Evolutionary conservation across 495 filamentous ascomycete genomes (phyloP).

Genomic region (Durotheca rogersii): DNA sequence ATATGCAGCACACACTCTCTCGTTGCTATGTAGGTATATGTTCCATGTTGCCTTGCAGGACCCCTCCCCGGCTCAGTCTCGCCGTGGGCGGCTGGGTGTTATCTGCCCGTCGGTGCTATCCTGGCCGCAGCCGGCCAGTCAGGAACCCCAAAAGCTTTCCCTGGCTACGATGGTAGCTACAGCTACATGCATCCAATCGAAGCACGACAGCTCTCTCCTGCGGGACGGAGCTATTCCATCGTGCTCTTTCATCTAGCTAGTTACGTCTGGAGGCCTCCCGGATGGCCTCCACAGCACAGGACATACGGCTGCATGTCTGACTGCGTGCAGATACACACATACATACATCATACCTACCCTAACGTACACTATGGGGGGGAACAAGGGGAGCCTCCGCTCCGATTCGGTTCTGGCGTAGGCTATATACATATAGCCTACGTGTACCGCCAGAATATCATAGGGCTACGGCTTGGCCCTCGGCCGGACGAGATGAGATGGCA

Average conservation of each 20-base stretch:
- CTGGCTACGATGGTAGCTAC: constrained; percentile 24
- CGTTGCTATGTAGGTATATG: too few relatives aligned
- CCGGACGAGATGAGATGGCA: constrained; percentile 25
- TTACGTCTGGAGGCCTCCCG: constrained; percentile 24
- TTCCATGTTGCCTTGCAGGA: neutral
- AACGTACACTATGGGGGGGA: too few relatives aligned
- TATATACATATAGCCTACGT: too few relatives aligned
- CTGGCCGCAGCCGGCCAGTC: constrained; percentile 22
- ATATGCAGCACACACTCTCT: too few relatives aligned
- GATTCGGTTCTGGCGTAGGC: constrained; percentile 12
- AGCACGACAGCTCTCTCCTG: constrained; percentile 25
- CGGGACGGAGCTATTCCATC: constrained; percentile 18
- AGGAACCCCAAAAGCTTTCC: constrained; percentile 16
- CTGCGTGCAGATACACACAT: constrained; percentile 1
- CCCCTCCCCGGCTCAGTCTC: too few relatives aligned
- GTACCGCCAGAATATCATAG: constrained; percentile 16
- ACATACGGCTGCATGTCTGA: neutral
- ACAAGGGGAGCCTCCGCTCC: constrained; percentile 6
- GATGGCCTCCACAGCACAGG: constrained; percentile 8
- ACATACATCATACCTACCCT: too few relatives aligned
- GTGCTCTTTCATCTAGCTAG: constrained; percentile 13
- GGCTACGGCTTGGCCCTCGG: constrained; percentile 26
- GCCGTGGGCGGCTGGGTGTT: too few relatives aligned
- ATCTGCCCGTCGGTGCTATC: constrained; percentile 1
- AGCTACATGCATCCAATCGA: constrained; percentile 26